Evolutionary conservation across 2,329 filamentous ascomycete genomes (phyloP).

Genomic region (Sphaerulina vaccinii): DNA sequence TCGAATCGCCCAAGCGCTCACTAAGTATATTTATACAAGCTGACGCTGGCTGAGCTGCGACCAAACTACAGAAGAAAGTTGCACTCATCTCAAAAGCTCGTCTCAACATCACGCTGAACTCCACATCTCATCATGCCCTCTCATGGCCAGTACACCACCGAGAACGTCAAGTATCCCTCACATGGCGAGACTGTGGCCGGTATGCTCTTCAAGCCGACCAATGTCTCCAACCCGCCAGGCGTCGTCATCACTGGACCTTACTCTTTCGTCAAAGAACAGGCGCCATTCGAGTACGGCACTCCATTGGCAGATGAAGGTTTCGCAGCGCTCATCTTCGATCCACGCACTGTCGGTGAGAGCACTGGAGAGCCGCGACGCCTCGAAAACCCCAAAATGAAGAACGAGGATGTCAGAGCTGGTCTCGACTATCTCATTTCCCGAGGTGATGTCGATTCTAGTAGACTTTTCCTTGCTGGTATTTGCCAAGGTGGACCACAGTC

Average conservation of each 20-base stretch:
- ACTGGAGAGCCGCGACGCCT: slow-evolving; percentile 7
- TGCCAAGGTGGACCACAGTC: no score
- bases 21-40: no score
- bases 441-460: neutral
- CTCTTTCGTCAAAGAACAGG: slow-evolving; percentile 15
- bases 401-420: slow-evolving; percentile 8
- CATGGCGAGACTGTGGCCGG: slow-evolving; percentile 9
- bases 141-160: slow-evolving; percentile 13
- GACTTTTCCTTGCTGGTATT: slow-evolving; percentile 10
- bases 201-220: slow-evolving; percentile 7
- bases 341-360: slow-evolving; percentile 10
- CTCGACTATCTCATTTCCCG: slow-evolving; percentile 9
- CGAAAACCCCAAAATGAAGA: slow-evolving; percentile 15
- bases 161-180: slow-evolving; percentile 8
- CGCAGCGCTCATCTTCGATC: slow-evolving; percentile 14
- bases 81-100: no score
- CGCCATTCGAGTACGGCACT: slow-evolving; percentile 12
- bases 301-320: slow-evolving; percentile 13
- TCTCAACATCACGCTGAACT: no score
- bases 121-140: no score
- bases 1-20: no score
- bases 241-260: slow-evolving; percentile 15
- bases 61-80: no score
- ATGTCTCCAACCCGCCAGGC: slow-evolving; percentile 8
- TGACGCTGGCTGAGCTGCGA: no score